Base-by-base conservation (phyloP, 306 rosid species). In the Mimosa pudica region DNA sequence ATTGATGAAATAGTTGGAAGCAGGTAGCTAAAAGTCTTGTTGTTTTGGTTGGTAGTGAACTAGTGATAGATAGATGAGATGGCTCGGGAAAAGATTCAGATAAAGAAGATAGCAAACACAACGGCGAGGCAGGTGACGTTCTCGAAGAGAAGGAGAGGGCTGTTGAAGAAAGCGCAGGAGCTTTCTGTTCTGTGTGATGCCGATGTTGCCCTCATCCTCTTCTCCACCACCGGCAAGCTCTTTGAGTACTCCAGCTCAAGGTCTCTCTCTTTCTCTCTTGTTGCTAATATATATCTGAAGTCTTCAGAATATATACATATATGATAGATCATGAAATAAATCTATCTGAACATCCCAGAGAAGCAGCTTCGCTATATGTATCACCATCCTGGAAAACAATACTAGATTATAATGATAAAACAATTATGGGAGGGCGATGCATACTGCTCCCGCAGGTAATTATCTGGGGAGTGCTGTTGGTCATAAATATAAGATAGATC, bases 61-160 rank as follows among this genome's bases (percentile, higher is more conserved):
- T 24, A 24, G 30, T 24, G 30, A 24, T 24, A 24, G 30, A 24
- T 24, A 24, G 30, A 24, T 24, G 30, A 24, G 33, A 94, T 95
- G 99, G 96, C 96, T 60, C 81, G 97, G 85, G 99, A 92, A 86
- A 95, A 90, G 91, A 93, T 93, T 85, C 90, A 92, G 98, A 95
- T 95, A 79, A 91, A 79, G 98, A 95, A 93, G 90, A 95, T 95
- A 78, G 94, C 90, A 71, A 95, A 93, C 93, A 83, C 89, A 0
- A 89, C 99, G 24, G 98, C 99, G 6, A 89, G 99, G 80, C 98
- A 95, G 71, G 99, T 95, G 30, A 95, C 98, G 0, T 92, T 95
- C 81, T 95, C 98, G 0, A 95, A 95, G 90, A 78, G 98, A 33
- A 77, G 98, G 45, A 91, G 92, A 83, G 98, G 98, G 9, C 87